A percentile compares a stretch with the other conserved stretches of the same genome.
These are phyloP conservation scores for Phoma sp. DNA, from an alignment of 2,329 filamentous ascomycete species.

Conservation along the genomic window DNA sequence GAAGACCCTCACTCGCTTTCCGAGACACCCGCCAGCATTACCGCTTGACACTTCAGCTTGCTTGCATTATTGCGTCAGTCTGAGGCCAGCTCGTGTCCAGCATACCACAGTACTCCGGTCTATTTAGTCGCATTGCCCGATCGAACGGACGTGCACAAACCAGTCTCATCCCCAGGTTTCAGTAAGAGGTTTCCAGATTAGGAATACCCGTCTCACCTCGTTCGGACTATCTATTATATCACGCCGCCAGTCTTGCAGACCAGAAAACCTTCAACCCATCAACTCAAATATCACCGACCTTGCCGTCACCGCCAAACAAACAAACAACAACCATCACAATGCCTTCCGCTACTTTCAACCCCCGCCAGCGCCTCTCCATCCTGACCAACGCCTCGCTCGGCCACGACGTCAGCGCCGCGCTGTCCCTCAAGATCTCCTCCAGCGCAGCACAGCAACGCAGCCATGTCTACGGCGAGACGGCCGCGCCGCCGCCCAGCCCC, in stretches of 20 bases:
- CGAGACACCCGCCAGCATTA: conserved; percentile 27
- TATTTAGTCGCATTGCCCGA: conserved; percentile 25
- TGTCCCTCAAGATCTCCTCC: conserved; percentile 48
- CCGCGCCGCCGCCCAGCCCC: conserved; percentile 50
- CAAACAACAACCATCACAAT: conserved; percentile 16
- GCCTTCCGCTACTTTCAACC: conserved; percentile 40
- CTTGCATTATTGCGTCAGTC: conserved; percentile 18
- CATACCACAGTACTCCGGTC: conserved; percentile 11
- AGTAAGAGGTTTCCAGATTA: conserved; percentile 1
- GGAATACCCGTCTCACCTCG: neutral
- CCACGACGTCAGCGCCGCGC: conserved; percentile 49
- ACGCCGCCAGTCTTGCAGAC: neutral
- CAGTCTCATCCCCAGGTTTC: conserved; percentile 1
- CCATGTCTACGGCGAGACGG: conserved; percentile 43
- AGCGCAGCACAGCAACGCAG: conserved; percentile 35
- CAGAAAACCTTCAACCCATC: neutral
- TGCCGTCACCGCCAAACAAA: neutral
- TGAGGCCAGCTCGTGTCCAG: conserved; percentile 2
- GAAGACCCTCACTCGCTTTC: conserved; percentile 33
- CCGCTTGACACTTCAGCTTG: conserved; percentile 23
- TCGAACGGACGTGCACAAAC: conserved; percentile 6
- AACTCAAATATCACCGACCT: neutral
- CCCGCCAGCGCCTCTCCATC: conserved; percentile 51
- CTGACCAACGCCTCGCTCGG: conserved; percentile 49
- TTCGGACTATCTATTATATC: neutral